Percentiles rank a stretch among this genome's conserved stretches.
These are phyloP conservation scores for Rhizopogon sp. DNA, from an alignment of 768 basidiomycete species.

Conservation along the genomic window DNA sequence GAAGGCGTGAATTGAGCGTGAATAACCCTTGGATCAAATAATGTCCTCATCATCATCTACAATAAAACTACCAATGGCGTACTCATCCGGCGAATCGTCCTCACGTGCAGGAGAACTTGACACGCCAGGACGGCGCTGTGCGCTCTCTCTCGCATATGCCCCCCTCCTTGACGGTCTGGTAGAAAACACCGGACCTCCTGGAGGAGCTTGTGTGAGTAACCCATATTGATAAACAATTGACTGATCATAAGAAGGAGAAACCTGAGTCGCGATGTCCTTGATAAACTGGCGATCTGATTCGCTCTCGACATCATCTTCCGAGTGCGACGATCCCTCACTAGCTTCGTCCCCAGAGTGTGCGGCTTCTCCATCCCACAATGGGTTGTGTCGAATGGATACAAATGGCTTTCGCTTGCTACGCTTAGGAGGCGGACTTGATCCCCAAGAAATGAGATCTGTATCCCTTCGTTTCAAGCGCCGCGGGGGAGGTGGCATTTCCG, in stretches of 20 bases:
- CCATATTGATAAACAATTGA: conserved; percentile 63
- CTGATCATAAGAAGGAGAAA: conserved; percentile 71
- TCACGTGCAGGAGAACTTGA: conserved; percentile 62
- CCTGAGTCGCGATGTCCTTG: conserved; percentile 62
- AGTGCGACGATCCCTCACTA: conserved; percentile 55
- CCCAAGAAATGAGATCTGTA: conserved; percentile 18
- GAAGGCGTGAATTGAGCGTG: too few species aligned
- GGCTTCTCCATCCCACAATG: conserved; percentile 65
- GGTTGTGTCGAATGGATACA: conserved; percentile 34
- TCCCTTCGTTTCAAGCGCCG: conserved; percentile 22
- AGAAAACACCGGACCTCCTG: conserved; percentile 48
- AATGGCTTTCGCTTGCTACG: conserved; percentile 11
- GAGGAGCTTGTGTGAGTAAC: conserved; percentile 64
- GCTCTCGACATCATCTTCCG: conserved; percentile 48
- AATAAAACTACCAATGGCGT: conserved; percentile 73
- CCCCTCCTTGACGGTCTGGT: conserved; percentile 43
- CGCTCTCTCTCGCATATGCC: conserved; percentile 34
- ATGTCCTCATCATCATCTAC: conserved; percentile 74
- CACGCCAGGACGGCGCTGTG: conserved; percentile 25
- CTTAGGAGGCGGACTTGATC: conserved; percentile 17
- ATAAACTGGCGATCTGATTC: conserved; percentile 70
- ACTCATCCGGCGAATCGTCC: conserved; percentile 54
- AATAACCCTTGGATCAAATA: conserved; percentile 26
- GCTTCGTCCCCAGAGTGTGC: conserved; percentile 77
- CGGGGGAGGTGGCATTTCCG: conserved; percentile 27